Evolutionary conservation across 192 early-diverging fungal species (phyloP).

Genomic region (Backusella parvicylindrica): DNA sequence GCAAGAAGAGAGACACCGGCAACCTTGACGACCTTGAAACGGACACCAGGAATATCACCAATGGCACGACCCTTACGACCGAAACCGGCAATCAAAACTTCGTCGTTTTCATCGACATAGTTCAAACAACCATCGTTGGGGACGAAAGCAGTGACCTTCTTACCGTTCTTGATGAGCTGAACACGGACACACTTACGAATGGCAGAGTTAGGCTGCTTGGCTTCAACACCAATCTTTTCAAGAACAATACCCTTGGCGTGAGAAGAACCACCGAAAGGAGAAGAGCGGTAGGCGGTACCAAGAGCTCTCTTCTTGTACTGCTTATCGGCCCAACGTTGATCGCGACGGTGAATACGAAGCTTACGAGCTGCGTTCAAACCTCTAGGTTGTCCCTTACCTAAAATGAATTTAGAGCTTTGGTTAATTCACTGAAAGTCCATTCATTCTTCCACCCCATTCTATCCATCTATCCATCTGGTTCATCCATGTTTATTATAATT

Average conservation of each 20-base stretch:
- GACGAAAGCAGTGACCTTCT: slow-evolving; percentile 99
- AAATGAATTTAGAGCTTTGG: background rate
- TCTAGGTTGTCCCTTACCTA: slow-evolving; percentile 86
- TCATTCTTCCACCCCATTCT: slow-evolving; percentile 5
- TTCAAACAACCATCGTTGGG: slow-evolving; percentile 99
- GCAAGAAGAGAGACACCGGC: slow-evolving; percentile 98
- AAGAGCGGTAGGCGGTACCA: slow-evolving; percentile 97
- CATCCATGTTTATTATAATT: too few relatives aligned
- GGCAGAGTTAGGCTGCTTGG: slow-evolving; percentile 99
- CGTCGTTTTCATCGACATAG: slow-evolving; percentile 99
- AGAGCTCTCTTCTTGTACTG: slow-evolving; percentile 98
- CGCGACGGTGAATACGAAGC: slow-evolving; percentile 93
- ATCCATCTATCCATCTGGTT: background rate
- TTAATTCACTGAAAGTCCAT: background rate
- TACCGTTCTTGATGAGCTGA: slow-evolving; percentile 99
- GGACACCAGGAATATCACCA: slow-evolving; percentile 99
- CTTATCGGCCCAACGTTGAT: slow-evolving; percentile 94
- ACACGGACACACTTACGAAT: slow-evolving; percentile 99
- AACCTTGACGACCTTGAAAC: slow-evolving; percentile 99
- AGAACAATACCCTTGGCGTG: slow-evolving; percentile 99
- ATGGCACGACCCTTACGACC: slow-evolving; percentile 98
- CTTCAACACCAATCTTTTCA: slow-evolving; percentile 99
- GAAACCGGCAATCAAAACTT: slow-evolving; percentile 99
- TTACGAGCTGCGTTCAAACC: slow-evolving; percentile 98
- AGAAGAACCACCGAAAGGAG: slow-evolving; percentile 98